Percentiles rank a stretch among this genome's conserved stretches.
phyloP scores from a whole-genome alignment of 1,284 basidiomycete genomes.

The Apiotrichum gamsii region DNA sequence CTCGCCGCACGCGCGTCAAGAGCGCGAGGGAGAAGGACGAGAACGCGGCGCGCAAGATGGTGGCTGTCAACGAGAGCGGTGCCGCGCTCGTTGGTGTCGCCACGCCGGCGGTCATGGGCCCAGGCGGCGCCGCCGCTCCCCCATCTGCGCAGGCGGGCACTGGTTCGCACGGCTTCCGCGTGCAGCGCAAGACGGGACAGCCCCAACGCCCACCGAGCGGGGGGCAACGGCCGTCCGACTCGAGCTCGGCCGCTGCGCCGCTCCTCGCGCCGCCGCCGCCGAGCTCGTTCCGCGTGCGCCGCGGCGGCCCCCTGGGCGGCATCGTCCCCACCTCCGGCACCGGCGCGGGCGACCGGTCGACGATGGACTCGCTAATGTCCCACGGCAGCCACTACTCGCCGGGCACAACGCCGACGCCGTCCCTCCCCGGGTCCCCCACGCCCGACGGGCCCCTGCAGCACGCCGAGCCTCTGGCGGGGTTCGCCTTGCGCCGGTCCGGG shows the following conservation, averaged over 20 bases:
- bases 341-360: too few relatives aligned
- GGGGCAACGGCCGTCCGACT: neutral
- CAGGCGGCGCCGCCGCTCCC: neutral
- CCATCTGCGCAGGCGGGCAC: too few relatives aligned
- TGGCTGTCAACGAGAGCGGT: slow-evolving; percentile 34
- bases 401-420: neutral
- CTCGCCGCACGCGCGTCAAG: slow-evolving; percentile 17
- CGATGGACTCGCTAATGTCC: too few relatives aligned
- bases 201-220: neutral
- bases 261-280: slow-evolving; percentile 1
- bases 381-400: too few relatives aligned
- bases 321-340: too few relatives aligned
- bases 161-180: slow-evolving; percentile 1
- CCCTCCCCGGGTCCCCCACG: neutral
- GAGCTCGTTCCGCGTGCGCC: neutral
- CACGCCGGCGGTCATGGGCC: slow-evolving; percentile 10
- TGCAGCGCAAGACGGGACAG: slow-evolving; percentile 6
- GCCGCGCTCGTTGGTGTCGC: slow-evolving; percentile 39
- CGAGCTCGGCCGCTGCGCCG: neutral
- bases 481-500: too few relatives aligned
- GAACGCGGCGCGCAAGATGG: slow-evolving; percentile 40
- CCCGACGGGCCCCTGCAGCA: neutral
- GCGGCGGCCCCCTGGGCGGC: neutral
- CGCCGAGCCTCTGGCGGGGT: too few relatives aligned
- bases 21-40: slow-evolving; percentile 30